These are phyloP conservation scores for Platismatia glauca DNA, from an alignment of 495 filamentous ascomycete genomes.

Conservation along the genomic window DNA sequence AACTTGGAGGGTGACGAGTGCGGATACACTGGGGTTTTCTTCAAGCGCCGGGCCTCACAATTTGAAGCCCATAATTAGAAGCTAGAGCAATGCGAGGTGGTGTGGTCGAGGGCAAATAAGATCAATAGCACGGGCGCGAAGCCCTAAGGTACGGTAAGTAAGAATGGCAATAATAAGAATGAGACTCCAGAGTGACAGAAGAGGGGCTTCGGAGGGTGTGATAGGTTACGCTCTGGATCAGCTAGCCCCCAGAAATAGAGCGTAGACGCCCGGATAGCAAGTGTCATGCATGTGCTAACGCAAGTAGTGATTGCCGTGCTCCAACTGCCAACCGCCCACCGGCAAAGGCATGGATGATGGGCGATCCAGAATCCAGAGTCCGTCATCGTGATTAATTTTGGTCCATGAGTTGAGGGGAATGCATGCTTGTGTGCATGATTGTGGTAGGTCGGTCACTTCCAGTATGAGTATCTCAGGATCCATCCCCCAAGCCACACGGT, in stretches of 20 bases:
- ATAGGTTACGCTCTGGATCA: neutral
- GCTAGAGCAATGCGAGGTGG: neutral
- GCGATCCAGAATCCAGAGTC: no score
- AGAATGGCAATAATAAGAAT: no score
- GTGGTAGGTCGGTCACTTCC: no score
- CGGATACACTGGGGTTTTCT: conserved; percentile 10
- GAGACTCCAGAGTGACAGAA: no score
- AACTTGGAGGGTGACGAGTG: neutral
- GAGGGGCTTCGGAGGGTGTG: neutral
- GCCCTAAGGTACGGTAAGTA: neutral
- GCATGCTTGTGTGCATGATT: no score
- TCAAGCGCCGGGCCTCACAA: conserved; percentile 8
- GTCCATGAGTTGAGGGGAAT: no score
- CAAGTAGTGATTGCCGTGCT: neutral
- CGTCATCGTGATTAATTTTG: no score
- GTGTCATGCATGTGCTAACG: conserved; percentile 1
- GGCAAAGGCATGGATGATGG: no score
- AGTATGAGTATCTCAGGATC: no score
- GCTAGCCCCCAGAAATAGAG: neutral
- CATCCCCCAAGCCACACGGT: no score
- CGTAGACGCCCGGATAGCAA: conserved; percentile 3
- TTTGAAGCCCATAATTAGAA: conserved; percentile 4
- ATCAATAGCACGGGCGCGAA: conserved; percentile 13
- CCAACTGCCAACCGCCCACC: no score
- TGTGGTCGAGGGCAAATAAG: neutral